Evolutionary conservation across 306 rosid species (phyloP), one percentile per base, ranked within the genome.

Genomic region (Mucuna pruriens): DNA sequence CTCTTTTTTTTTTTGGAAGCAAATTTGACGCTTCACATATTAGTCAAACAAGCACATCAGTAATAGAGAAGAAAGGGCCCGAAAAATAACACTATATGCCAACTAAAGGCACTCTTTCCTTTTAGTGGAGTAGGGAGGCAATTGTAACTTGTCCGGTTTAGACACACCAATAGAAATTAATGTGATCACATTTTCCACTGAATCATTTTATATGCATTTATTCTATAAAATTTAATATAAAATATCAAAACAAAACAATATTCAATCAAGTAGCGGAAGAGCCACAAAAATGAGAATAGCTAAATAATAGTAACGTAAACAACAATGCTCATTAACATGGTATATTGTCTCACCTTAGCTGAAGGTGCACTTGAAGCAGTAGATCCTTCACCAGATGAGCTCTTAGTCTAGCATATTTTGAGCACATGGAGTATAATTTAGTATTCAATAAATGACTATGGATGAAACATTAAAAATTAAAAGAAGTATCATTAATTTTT

Each of bases 361-460:
- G 81, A 80, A 78, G 87, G 76, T 1, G 86, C 87, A 82, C 86
- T 70, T n/a, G 88, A 79, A 46, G 86, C n/a, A 48, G 91, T 80
- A 62, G 97, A 88, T 79, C 86, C 89, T 38, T 85, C 91, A 52
- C 87, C 84, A 33, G 94, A 33, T 60, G 89, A 61, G 80, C 78
- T 87, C 85, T 90, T 92, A 67, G 72, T 84, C 94, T 92, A 45
- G 40, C 71, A 76, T 49, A 33, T 67, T 75, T 58, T 38, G 2
- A 51, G 38, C 67, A 83, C n/a, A n/a, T n/a, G n/a, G 22, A 20
- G 39, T 48, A 67, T 38, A 75, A 57, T 68, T 31, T 75, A 68
- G 38, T 38, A 40, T 10, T 38, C 10, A 17, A 31, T 10, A 82
- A 83, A 62, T 38, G 3, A 62, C 54, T 15, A 76, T 20, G 13